Conservation (phyloP, 345 rosid species). For the Eutrema heterophyllum region DNA sequence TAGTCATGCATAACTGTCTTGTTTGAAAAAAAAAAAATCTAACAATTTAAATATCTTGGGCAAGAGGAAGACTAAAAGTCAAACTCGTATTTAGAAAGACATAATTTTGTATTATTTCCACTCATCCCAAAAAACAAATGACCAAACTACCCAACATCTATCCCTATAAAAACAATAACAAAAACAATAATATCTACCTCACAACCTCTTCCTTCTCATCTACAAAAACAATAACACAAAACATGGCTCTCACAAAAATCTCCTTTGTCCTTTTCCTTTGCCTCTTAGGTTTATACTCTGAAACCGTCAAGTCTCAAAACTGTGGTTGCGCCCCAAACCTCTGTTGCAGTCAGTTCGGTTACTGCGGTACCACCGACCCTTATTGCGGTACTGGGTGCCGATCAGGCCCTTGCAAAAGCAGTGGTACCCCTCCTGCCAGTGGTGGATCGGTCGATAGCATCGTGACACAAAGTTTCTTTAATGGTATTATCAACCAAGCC, state of each 20-base stretch:
- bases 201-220: not conserved
- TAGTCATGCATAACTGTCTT: not conserved
- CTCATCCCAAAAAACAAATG: not conserved
- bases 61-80: not conserved
- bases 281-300: conserved; percentile 17
- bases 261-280: conserved; percentile 3
- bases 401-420: conserved; percentile 34
- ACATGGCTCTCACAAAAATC: conserved; percentile 14
- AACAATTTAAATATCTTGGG: not conserved
- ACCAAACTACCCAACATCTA: conserved; percentile 17
- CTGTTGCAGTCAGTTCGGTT: conserved; percentile 49
- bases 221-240: not conserved
- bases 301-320: conserved; percentile 39
- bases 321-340: conserved; percentile 45
- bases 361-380: conserved; percentile 27
- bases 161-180: not conserved
- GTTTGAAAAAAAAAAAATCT: not conserved
- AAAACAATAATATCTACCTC: not conserved
- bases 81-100: not conserved
- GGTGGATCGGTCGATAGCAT: conserved; percentile 34
- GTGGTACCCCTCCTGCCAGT: conserved; percentile 1
- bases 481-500: conserved; percentile 36
- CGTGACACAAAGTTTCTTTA: conserved; percentile 41
- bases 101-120: not conserved
- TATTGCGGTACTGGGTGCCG: conserved; percentile 50